Percentiles rank a stretch among this genome's conserved stretches.
Evolutionary conservation across 768 basidiomycete genomes (phyloP).

Genomic region (Phanerodontia chrysosporium): DNA sequence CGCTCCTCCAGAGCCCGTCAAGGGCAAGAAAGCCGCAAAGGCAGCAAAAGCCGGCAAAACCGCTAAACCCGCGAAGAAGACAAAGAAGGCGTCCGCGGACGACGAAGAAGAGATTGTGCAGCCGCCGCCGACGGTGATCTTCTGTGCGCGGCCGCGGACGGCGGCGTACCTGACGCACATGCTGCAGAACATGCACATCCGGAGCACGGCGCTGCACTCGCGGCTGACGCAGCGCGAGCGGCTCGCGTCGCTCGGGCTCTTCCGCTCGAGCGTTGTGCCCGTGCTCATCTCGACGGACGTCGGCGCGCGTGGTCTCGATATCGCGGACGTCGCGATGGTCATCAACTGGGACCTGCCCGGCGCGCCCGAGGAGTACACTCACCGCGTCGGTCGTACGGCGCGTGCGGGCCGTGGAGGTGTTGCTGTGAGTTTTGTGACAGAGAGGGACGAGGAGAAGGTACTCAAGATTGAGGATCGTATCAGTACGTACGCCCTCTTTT

Average conservation of each 20-base stretch:
- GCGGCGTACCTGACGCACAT: conserved; percentile 85
- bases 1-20: conserved; percentile 50
- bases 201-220: conserved; percentile 88
- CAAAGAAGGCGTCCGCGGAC: conserved; percentile 25
- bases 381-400: conserved; percentile 92
- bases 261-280: conserved; percentile 82
- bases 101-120: conserved; percentile 56
- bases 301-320: conserved; percentile 91
- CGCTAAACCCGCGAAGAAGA: conserved; percentile 27
- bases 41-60: conserved; percentile 24
- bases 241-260: conserved; percentile 76
- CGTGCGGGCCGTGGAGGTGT: conserved; percentile 86
- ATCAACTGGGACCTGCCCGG: conserved; percentile 96
- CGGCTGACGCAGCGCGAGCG: conserved; percentile 90
- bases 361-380: conserved; percentile 91
- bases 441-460: conserved; percentile 84
- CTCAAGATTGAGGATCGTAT: conserved; percentile 82
- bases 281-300: conserved; percentile 95
- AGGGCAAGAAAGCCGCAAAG: conserved; percentile 25
- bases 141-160: conserved; percentile 80
- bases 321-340: conserved; percentile 93
- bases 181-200: conserved; percentile 73
- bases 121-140: conserved; percentile 96
- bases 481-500: conserved; percentile 43
- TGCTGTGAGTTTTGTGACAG: conserved; percentile 92